Base-by-base conservation (phyloP, 345 rosid genomes). In the Eucalyptus regnans region DNA sequence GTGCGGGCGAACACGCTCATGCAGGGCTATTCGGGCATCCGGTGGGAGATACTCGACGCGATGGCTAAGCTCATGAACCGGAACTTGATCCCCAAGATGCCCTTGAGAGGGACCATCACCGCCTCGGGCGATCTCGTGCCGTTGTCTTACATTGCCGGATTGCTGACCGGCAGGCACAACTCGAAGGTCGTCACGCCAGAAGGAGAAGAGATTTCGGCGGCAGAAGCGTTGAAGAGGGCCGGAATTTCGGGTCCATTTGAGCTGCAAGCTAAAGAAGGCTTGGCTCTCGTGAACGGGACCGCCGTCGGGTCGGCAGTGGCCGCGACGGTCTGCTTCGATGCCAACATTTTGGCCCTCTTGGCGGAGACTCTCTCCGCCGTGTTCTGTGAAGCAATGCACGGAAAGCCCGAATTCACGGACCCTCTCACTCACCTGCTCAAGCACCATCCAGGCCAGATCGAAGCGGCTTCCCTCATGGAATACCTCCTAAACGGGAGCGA, bases 301-400 rank as follows among this genome's bases (percentile, higher is more conserved):
- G 94, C 95, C 3, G 94, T 94, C 52, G 95, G 94, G 49, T 94
- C 95, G 15, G 95, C 94, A 37, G 93, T 93, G 23, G 95, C 95
- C 33, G 93, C 94, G 3, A 93, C 92, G 23, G 94, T 94, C 86
- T 92, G 94, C 86, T 94, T 90, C 20, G 95, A 94, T 81, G 94
- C 94, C n/a, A 94, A 94, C 56, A n/a, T 93, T 33, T 87, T 94
- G 79, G 91, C 92, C 48, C 91, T 93, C 60, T 76, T 92, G 6
- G 90, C 95, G 2, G 93, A 88, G 54, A 88, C 89, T 52, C 91
- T 94, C 41, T 94, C 93, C 8, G 95, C 95, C 86, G 37, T 93
- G 89, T 92, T 94, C 91, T 91, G 93, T 29, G 95, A 94, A 87
- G 94, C 87, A 18, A 94, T 94, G 95, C 93, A 93, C 31, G 94